Evolutionary conservation across 192 early-diverging fungal genomes (phyloP).

Genomic region (Coemansia sp.): DNA sequence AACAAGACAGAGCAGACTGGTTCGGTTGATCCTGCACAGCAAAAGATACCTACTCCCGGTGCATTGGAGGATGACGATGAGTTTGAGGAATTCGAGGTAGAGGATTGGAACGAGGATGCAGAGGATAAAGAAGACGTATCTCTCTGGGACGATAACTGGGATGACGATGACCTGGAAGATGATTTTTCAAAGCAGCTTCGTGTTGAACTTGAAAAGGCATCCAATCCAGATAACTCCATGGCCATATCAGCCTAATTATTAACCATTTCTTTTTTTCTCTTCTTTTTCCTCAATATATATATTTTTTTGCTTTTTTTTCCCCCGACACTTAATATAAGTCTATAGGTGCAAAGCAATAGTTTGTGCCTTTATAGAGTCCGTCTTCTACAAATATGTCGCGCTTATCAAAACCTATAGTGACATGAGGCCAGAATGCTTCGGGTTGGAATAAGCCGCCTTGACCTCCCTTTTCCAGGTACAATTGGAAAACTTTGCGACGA

Average conservation of each 20-base stretch:
- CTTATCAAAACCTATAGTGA: slow-evolving; percentile 62
- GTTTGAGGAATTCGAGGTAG: slow-evolving; percentile 87
- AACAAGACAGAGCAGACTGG: not conserved
- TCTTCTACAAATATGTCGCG: slow-evolving; percentile 66
- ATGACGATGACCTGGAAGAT: slow-evolving; percentile 86
- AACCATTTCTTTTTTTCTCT: not conserved
- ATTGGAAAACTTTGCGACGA: slow-evolving; percentile 54
- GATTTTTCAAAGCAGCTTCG: slow-evolving; percentile 88
- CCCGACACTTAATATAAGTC: no score
- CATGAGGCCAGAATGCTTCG: slow-evolving; percentile 61
- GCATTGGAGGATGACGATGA: slow-evolving; percentile 90
- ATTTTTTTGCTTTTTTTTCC: no score
- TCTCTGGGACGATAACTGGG: slow-evolving; percentile 89
- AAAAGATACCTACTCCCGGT: slow-evolving; percentile 54
- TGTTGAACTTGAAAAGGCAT: slow-evolving; percentile 33
- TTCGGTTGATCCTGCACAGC: no score
- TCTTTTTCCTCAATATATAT: not conserved
- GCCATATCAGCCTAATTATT: slow-evolving; percentile 13
- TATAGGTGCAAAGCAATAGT: slow-evolving; percentile 59
- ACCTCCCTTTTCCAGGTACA: slow-evolving; percentile 60
- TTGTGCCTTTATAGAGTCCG: slow-evolving; percentile 65
- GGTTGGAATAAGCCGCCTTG: slow-evolving; percentile 68
- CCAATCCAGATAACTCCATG: slow-evolving; percentile 31
- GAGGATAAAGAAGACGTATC: slow-evolving; percentile 64
- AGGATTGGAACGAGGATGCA: slow-evolving; percentile 82